Percentiles rank a stretch among this genome's conserved stretches.
These are phyloP conservation scores for Oryza rufipogon DNA, from an alignment of 176 grass and related monocot species.

Conservation along the genomic window DNA sequence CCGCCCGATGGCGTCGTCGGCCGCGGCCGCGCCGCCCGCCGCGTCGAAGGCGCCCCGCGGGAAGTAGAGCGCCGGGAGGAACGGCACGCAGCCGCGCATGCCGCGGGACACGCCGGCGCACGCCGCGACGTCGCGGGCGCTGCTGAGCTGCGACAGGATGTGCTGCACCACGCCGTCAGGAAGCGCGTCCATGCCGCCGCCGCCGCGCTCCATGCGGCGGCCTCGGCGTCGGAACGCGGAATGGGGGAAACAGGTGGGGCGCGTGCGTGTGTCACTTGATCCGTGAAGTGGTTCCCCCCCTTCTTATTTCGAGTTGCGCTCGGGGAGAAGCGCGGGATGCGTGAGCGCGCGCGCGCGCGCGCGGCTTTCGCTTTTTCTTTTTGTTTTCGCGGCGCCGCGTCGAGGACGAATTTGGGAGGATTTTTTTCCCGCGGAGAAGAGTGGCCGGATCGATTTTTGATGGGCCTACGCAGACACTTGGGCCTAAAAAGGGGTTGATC, in stretches of 20 bases:
- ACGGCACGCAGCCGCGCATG: constrained; percentile 77
- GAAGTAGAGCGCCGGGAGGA: constrained; percentile 87
- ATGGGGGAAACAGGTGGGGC: background rate
- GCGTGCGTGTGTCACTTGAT: background rate
- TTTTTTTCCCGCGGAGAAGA: background rate
- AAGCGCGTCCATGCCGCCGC: constrained; percentile 61
- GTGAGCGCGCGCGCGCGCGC: background rate
- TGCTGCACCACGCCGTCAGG: constrained; percentile 83
- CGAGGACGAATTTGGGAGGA: background rate
- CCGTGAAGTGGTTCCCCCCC: background rate
- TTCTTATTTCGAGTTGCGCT: constrained; percentile 15
- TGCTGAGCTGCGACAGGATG: constrained; percentile 76
- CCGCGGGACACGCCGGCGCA: constrained; percentile 69
- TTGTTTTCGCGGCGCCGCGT: background rate
- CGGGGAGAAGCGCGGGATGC: background rate
- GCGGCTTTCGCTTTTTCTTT: background rate
- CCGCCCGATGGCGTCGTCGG: constrained; percentile 68
- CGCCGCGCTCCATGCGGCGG: constrained; percentile 4
- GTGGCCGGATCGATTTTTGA: background rate
- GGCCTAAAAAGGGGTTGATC: too few species aligned
- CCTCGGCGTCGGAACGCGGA: background rate
- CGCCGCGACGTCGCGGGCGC: constrained; percentile 72
- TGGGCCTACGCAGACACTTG: background rate
- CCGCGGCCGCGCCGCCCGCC: background rate
- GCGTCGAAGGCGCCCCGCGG: constrained; percentile 72